Base-by-base conservation (phyloP, 2,329 filamentous ascomycete genomes). In the Hortaea sp. region DNA sequence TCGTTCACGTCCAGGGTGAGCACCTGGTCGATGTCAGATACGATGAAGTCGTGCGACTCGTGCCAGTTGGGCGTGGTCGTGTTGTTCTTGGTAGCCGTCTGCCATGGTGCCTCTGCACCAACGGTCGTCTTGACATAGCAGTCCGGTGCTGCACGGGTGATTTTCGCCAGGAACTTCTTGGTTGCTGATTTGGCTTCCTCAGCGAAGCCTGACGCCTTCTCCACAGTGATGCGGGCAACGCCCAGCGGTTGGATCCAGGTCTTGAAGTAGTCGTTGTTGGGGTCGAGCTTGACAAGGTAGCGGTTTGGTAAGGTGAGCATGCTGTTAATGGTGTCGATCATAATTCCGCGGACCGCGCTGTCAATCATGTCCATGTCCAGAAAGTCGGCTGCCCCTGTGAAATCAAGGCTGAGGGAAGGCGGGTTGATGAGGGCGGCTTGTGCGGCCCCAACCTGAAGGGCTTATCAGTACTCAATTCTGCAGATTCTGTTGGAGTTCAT, bases 381-480 rank as follows among this genome's bases (percentile, higher is more conserved):
- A 39, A 73, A 61, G 48, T 69, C 64, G 32, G 69, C 70, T 5
- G 69, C 70, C 53, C 72, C 64, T 34, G 71, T 73, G 50, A 72
- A 74, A 55, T 71, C 66, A 12, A 74, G 64, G 41, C 69, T 63
- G 29, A 74, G 64, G 29, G 55, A 55, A 0, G 71, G 71, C 1
- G 68, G 67, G 57, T 74, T 74, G 60, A 74, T 69, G 56, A 74
- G 74, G 20, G 70, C 60, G 0, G 74, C 62, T 55, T 74, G 71
- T 0, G 66, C 66, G 10, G 71, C 71, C 3, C 71, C 71, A 37
- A 74, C 71, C 69, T 72, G 20, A 13, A 20, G 20, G 20, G 20
- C 20, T 20, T 20, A 20, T 20, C 20, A 20, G 20, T 20, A 20
- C 20, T 20, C 20, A 20, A 20, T 20, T 20, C 20, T 20, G 20